phyloP scores from a whole-genome alignment of 305 asterid genomes.

The Nicotiana rustica region DNA sequence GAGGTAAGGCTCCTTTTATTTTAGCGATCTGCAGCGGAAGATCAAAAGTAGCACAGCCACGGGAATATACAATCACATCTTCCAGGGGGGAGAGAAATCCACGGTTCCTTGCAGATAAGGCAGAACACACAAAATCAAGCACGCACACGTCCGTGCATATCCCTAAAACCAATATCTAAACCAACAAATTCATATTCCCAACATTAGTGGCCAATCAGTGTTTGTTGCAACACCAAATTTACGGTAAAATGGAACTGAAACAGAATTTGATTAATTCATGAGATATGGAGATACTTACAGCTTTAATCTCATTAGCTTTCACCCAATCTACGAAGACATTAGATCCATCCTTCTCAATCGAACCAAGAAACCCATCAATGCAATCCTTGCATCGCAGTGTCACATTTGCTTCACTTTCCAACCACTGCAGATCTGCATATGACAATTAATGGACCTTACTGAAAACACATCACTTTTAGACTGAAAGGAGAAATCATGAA shows the following conservation, averaged over 20 bases:
- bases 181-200: conserved; percentile 23
- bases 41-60: conserved; percentile 86
- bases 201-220: not conserved
- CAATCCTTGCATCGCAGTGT: conserved; percentile 83
- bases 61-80: conserved; percentile 81
- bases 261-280: not conserved
- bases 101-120: conserved; percentile 79
- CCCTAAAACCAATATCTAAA: conserved; percentile 79
- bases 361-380: conserved; percentile 83
- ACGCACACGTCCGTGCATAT: conserved; percentile 93
- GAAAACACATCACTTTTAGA: not conserved
- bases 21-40: conserved; percentile 68
- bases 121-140: conserved; percentile 81
- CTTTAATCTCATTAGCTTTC: conserved; percentile 71
- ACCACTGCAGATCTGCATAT: conserved; percentile 74
- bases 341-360: conserved; percentile 82
- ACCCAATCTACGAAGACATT: conserved; percentile 88
- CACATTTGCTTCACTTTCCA: conserved; percentile 81
- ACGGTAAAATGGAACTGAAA: not conserved
- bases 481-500: not conserved
- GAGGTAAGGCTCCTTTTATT: conserved; percentile 76
- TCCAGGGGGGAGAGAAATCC: conserved; percentile 66
- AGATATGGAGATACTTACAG: conserved; percentile 51
- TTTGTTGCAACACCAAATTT: not conserved
- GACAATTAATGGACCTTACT: conserved; percentile 35